These are phyloP conservation scores for Inosperma sp. DNA, from an alignment of 768 basidiomycete species.

Conservation along the genomic window DNA sequence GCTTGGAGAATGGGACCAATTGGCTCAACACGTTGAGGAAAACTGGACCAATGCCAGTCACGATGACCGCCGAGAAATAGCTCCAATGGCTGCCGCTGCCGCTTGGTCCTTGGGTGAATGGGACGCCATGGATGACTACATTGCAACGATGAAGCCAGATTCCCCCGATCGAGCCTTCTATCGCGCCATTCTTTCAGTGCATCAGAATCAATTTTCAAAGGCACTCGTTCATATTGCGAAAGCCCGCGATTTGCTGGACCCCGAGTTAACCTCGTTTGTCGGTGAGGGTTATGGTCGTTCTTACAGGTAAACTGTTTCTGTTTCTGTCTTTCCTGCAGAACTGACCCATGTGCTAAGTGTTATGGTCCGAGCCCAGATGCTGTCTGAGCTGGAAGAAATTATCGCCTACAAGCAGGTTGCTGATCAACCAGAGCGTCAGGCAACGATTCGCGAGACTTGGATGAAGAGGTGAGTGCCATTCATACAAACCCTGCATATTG, in stretches of 20 bases:
- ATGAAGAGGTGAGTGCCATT: slow-evolving; percentile 71
- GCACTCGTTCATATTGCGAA: slow-evolving; percentile 87
- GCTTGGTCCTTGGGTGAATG: slow-evolving; percentile 97
- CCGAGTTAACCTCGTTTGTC: slow-evolving; percentile 85
- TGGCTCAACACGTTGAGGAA: slow-evolving; percentile 81
- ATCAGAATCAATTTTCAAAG: slow-evolving; percentile 93
- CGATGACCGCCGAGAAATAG: slow-evolving; percentile 86
- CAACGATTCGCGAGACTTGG: slow-evolving; percentile 91
- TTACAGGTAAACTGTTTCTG: slow-evolving; percentile 61
- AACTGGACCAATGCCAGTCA: slow-evolving; percentile 80
- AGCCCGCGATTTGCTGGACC: slow-evolving; percentile 88
- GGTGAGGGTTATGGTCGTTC: slow-evolving; percentile 97
- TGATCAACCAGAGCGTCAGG: slow-evolving; percentile 91
- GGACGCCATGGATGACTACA: slow-evolving; percentile 98
- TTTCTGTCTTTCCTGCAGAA: background rate
- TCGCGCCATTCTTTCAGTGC: slow-evolving; percentile 90
- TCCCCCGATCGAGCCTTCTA: slow-evolving; percentile 95
- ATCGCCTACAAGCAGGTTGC: slow-evolving; percentile 92
- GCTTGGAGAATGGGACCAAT: slow-evolving; percentile 94
- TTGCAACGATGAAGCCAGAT: slow-evolving; percentile 86
- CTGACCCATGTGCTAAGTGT: slow-evolving; percentile 46
- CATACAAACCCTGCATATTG: background rate
- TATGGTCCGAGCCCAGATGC: slow-evolving; percentile 96
- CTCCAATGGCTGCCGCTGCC: slow-evolving; percentile 94
- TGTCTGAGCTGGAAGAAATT: slow-evolving; percentile 97